Evolutionary conservation across 2,329 filamentous ascomycete genomes (phyloP), one percentile per base, ranked within the genome.

Genomic region (Phyllosticta ampelicida): DNA sequence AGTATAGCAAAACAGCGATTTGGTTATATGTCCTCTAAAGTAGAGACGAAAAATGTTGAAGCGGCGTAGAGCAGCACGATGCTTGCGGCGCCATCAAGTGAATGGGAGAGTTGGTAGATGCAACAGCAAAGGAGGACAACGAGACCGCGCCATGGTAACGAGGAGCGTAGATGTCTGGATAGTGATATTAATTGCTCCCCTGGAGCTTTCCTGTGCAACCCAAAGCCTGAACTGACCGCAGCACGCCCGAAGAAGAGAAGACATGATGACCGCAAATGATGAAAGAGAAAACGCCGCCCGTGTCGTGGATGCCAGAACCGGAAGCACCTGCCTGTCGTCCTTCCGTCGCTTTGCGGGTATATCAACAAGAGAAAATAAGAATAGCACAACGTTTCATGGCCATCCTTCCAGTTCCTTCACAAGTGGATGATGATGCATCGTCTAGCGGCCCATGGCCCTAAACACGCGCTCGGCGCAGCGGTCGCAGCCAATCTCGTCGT

Each of bases 401-500:
- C 36, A 44, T 3, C 11, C 5, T 44, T 44, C 36, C 36, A n/a
- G 36, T 8, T n/a, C 13, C 16, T n/a, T 18, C 16, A 44, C 2
- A 18, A 4, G 13, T 44, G 36, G 36, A n/a, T 36, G 29, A 16
- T 10, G 9, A 16, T 16, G 13, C 16, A 16, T 44, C 36, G 36
- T 44, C 36, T 44, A 44, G 36, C 6, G 36, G n/a, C 36, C 36
- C 56, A 59, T 59, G 20, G 57, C 57, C 52, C 52, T 49, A 48
- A 59, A 59, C 3, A 53, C 53, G 26, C 29, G 29, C 48, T 55
- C 57, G 23, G 51, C 55, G 30, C 57, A 59, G 48, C 28, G 51
- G 18, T 55, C 53, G 53, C 57, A 59, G 20, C 57, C 57, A 29
- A 55, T 19, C 49, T 55, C 57, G 29, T 59, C 57, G 53, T 59